These are phyloP conservation scores for Trichoderma hamatum DNA, from an alignment of 2,329 filamentous ascomycete genomes.

Conservation along the genomic window DNA sequence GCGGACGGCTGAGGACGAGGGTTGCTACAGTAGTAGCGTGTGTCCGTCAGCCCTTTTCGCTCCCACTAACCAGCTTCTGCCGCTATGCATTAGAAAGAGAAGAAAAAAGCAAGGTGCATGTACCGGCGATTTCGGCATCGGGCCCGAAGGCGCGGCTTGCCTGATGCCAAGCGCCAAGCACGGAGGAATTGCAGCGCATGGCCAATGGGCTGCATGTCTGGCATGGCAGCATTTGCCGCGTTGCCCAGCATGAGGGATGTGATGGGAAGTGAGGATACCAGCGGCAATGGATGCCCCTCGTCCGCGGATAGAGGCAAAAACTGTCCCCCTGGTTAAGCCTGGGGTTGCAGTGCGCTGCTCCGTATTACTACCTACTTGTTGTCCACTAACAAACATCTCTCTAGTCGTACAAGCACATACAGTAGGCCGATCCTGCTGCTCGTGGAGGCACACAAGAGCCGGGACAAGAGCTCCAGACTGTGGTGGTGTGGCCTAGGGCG, in stretches of 20 bases:
- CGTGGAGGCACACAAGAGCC: neutral
- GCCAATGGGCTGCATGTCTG: slow-evolving; percentile 6
- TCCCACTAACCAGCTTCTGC: neutral
- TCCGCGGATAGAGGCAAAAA: neutral
- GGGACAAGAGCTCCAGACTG: neutral
- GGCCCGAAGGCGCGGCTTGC: slow-evolving; percentile 17
- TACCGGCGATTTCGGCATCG: slow-evolving; percentile 16
- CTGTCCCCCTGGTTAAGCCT: neutral
- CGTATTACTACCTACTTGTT: neutral
- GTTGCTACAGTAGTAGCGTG: neutral
- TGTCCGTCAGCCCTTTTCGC: neutral
- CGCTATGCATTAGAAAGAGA: neutral
- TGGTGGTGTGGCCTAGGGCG: neutral
- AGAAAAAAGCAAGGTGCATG: neutral
- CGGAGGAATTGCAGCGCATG: neutral
- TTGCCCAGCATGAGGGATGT: neutral
- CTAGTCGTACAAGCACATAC: neutral
- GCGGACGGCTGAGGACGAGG: neutral
- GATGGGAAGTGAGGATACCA: neutral
- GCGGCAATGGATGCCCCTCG: neutral
- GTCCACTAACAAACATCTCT: neutral
- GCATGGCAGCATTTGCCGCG: neutral
- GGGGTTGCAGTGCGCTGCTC: neutral
- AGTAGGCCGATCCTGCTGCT: neutral
- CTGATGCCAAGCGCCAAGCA: slow-evolving; percentile 11